phyloP scores from a whole-genome alignment of 1,139 yeast species.

The Saccharomyces pastorianus region DNA sequence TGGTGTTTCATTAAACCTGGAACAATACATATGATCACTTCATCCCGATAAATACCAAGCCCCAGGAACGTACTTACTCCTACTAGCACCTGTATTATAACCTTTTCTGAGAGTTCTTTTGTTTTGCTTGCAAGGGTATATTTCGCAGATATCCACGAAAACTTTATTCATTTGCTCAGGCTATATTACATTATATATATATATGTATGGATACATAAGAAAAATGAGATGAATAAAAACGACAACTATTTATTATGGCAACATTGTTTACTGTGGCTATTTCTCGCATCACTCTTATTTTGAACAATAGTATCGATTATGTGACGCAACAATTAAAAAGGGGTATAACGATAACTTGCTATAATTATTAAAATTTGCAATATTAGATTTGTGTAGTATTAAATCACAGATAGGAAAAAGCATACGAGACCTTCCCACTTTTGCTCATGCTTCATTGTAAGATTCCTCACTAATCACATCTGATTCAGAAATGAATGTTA shows the following conservation, averaged over 20 bases:
- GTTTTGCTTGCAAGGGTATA: background rate
- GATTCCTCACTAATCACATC: slow-evolving; percentile 25
- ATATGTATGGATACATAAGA: background rate
- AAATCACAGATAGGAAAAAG: background rate
- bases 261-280: background rate
- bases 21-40: background rate
- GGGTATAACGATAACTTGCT: background rate
- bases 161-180: background rate
- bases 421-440: background rate
- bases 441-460: slow-evolving; percentile 16
- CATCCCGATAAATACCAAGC: background rate
- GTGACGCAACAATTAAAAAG: background rate
- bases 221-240: background rate
- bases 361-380: background rate
- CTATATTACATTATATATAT: background rate
- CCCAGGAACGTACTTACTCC: background rate
- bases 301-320: background rate
- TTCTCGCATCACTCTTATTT: background rate
- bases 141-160: background rate
- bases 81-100: background rate
- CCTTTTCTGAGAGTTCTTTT: background rate
- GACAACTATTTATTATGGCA: background rate
- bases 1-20: background rate
- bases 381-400: background rate
- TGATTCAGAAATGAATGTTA: slow-evolving; percentile 58